Conservation (phyloP, 108 stramenopile species). For the Stephanodiscus minutulus region DNA sequence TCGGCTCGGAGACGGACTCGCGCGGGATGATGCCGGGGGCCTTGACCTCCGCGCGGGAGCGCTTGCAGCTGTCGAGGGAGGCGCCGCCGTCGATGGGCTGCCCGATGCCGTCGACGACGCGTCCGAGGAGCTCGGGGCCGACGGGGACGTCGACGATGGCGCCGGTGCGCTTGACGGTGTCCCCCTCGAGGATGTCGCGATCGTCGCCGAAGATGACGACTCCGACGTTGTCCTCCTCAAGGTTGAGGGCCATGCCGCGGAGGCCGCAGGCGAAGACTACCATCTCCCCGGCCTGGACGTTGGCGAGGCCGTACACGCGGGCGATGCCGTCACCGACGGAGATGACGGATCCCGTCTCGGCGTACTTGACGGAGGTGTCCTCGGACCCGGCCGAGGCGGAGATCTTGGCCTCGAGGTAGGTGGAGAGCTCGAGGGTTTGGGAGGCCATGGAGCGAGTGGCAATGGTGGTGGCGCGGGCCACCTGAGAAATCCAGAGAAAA, state of each 20-base stretch:
- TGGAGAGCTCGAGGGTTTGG: constrained; percentile 93
- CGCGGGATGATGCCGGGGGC: constrained; percentile 99
- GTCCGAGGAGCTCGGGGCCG: constrained; percentile 96
- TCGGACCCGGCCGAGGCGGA: constrained; percentile 82
- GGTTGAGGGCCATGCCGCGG: constrained; percentile 99
- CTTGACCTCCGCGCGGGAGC: constrained; percentile 99
- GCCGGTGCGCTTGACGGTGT: constrained; percentile 98
- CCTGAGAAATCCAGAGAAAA: constrained; percentile 28
- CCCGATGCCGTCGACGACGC: constrained; percentile 98
- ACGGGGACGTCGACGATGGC: constrained; percentile 99
- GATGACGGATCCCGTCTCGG: constrained; percentile 98
- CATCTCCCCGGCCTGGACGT: constrained; percentile 99
- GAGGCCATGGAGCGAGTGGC: constrained; percentile 85
- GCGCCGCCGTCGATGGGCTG: constrained; percentile 98
- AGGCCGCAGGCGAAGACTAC: constrained; percentile 96
- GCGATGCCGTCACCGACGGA: constrained; percentile 99
- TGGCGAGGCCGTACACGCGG: constrained; percentile 99
- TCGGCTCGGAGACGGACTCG: constrained; percentile 99
- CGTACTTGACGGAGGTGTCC: constrained; percentile 87
- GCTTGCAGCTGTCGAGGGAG: constrained; percentile 90
- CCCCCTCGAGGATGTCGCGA: constrained; percentile 99
- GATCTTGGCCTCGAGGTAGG: constrained; percentile 97
- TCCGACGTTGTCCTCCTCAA: constrained; percentile 99
- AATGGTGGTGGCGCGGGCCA: constrained; percentile 61
- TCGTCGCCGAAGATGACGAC: constrained; percentile 99